These are phyloP conservation scores for Barnettozyma sp. DNA, from an alignment of 805 yeast genomes.

Conservation along the genomic window DNA sequence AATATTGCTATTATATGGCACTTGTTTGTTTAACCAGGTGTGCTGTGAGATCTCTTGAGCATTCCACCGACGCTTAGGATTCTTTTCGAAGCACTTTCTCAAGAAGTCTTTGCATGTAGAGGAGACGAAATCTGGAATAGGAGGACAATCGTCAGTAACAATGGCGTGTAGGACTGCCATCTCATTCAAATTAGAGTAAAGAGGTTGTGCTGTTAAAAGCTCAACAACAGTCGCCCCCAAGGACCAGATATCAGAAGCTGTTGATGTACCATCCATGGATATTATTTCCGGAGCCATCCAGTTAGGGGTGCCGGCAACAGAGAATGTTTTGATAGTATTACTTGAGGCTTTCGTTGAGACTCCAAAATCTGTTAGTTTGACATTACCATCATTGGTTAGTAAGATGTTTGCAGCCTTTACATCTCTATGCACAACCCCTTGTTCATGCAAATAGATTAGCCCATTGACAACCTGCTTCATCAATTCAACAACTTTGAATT, in stretches of 20 bases:
- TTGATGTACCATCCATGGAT: slow-evolving; percentile 73
- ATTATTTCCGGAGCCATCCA: slow-evolving; percentile 99
- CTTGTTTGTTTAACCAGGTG: slow-evolving; percentile 51
- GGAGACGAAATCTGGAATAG: slow-evolving; percentile 49
- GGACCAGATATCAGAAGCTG: slow-evolving; percentile 90
- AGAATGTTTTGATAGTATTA: slow-evolving; percentile 42
- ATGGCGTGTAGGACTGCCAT: slow-evolving; percentile 82
- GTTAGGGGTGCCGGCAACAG: slow-evolving; percentile 81
- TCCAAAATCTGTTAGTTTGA: slow-evolving; percentile 70
- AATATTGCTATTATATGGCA: no score
- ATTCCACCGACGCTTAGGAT: slow-evolving; percentile 49
- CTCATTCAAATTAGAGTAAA: slow-evolving; percentile 68
- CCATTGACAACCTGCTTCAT: slow-evolving; percentile 67
- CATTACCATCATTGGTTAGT: slow-evolving; percentile 57
- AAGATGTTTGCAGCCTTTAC: slow-evolving; percentile 75
- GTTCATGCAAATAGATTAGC: slow-evolving; percentile 54
- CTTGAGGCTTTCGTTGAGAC: slow-evolving; percentile 65
- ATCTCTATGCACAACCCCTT: slow-evolving; percentile 65
- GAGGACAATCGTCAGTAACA: slow-evolving; percentile 67
- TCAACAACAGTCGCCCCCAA: slow-evolving; percentile 93
- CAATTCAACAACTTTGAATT: slow-evolving; percentile 52
- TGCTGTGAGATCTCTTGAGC: slow-evolving; percentile 53
- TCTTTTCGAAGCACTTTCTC: slow-evolving; percentile 62
- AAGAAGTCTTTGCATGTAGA: slow-evolving; percentile 48
- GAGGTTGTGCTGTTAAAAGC: slow-evolving; percentile 79